Percentiles rank a stretch among this genome's conserved stretches.
Evolutionary conservation across 805 yeast genomes (phyloP).

Genomic region (Saccharomycopsis sp.): DNA sequence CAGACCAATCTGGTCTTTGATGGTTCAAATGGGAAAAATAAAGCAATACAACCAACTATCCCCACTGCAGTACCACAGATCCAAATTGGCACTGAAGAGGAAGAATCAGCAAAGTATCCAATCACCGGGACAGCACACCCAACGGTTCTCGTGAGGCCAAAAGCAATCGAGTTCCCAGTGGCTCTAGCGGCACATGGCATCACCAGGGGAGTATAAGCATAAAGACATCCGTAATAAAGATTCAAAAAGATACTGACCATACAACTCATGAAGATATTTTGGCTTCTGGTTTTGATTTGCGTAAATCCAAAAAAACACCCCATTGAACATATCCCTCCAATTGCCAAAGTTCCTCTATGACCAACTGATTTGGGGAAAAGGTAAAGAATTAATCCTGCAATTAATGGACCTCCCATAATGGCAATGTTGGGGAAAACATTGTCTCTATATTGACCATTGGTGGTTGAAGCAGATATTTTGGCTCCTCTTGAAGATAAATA

Average conservation of each 20-base stretch:
- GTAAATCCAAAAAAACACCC: constrained; percentile 50
- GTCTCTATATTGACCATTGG: constrained; percentile 34
- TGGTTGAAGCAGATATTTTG: constrained; percentile 28
- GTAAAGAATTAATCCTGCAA: constrained; percentile 30
- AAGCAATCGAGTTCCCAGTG: constrained; percentile 50
- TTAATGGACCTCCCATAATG: constrained; percentile 43
- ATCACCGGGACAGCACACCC: constrained; percentile 52
- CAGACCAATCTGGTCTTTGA: constrained; percentile 25
- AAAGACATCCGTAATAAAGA: constrained; percentile 47
- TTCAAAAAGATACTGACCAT: constrained; percentile 38
- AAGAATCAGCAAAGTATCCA: constrained; percentile 35
- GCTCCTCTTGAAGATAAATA: constrained; percentile 43
- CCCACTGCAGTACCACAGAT: constrained; percentile 48
- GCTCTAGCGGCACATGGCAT: constrained; percentile 43
- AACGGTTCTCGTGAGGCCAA: constrained; percentile 41
- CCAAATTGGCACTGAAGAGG: constrained; percentile 46
- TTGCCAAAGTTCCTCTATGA: constrained; percentile 43
- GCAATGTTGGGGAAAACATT: constrained; percentile 35
- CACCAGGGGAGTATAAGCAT: constrained; percentile 59
- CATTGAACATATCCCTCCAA: constrained; percentile 42
- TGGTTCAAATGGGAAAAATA: constrained; percentile 36
- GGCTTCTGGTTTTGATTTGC: constrained; percentile 41
- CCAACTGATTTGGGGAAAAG: constrained; percentile 27
- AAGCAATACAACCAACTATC: constrained; percentile 31
- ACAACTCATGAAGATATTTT: constrained; percentile 37